These are phyloP conservation scores for Huiozyma naganishii DNA, from an alignment of 805 yeast species.

Conservation along the genomic window DNA sequence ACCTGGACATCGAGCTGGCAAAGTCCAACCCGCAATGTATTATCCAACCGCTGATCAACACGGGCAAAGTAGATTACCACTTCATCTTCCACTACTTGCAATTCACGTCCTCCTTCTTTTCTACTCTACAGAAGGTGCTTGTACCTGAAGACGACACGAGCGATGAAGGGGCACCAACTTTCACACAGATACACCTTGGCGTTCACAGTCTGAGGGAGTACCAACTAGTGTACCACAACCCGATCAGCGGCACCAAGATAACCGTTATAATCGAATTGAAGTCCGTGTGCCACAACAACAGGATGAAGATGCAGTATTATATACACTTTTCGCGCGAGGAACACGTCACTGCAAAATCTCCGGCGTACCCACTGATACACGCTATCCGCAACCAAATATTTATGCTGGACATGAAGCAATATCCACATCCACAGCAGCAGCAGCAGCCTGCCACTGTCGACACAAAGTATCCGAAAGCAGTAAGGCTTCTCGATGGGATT, in stretches of 20 bases:
- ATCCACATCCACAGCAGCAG: neutral
- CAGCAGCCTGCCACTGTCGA: neutral
- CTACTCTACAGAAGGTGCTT: constrained; percentile 12
- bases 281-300: constrained; percentile 20
- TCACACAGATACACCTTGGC: constrained; percentile 17
- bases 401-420: constrained; percentile 14
- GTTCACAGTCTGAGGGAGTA: constrained; percentile 24
- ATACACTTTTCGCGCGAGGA: constrained; percentile 26
- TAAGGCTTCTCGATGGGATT: constrained; percentile 22
- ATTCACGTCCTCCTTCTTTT: constrained; percentile 24
- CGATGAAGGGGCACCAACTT: constrained; percentile 1
- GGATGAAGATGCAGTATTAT: constrained; percentile 17
- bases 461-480: constrained; percentile 9
- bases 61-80: constrained; percentile 22
- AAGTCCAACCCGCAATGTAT: constrained; percentile 26
- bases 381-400: constrained; percentile 22
- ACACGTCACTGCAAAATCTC: constrained; percentile 19
- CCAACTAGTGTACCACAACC: constrained; percentile 21
- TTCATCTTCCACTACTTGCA: constrained; percentile 27
- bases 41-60: constrained; percentile 24
- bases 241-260: constrained; percentile 19
- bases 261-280: constrained; percentile 21
- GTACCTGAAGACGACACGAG: neutral
- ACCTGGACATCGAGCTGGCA: constrained; percentile 21
- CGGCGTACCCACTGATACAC: constrained; percentile 22